A percentile compares a stretch with the other conserved stretches of the same genome.
phyloP scores from a whole-genome alignment of 805 yeast species.

The Isabelozyma gotoi region DNA sequence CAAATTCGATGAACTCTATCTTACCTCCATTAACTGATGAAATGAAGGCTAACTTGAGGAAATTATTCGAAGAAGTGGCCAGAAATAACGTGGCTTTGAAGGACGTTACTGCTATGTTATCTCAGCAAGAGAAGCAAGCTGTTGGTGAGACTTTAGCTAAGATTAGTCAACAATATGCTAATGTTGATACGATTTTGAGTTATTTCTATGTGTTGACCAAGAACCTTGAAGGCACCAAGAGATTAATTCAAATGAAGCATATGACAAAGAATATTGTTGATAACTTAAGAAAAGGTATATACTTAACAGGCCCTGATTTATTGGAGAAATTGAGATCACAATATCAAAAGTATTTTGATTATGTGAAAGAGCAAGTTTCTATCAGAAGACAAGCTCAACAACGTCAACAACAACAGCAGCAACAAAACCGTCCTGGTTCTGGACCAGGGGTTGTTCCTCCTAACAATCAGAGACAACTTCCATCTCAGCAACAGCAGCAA shows the following conservation, averaged over 20 bases:
- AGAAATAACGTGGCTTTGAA: constrained; percentile 64
- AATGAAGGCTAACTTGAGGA: constrained; percentile 59
- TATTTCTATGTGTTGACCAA: constrained; percentile 75
- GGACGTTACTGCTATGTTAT: constrained; percentile 60
- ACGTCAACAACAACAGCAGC: constrained; percentile 18
- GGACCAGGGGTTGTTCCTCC: neutral
- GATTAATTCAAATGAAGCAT: constrained; percentile 73
- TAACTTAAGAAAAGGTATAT: constrained; percentile 60
- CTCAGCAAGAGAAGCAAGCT: constrained; percentile 62
- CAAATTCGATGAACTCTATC: constrained; percentile 8
- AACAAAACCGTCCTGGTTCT: constrained; percentile 3
- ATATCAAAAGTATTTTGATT: constrained; percentile 70
- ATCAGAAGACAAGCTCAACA: constrained; percentile 35
- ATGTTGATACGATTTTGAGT: constrained; percentile 75
- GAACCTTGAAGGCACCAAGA: constrained; percentile 71
- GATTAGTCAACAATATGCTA: constrained; percentile 59
- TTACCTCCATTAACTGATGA: constrained; percentile 52
- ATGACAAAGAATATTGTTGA: constrained; percentile 78
- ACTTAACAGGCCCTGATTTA: constrained; percentile 70
- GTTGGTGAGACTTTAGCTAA: constrained; percentile 55
- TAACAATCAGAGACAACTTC: neutral
- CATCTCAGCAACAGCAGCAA: constrained; percentile 10
- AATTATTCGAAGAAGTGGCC: constrained; percentile 68
- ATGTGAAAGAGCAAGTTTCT: constrained; percentile 63
- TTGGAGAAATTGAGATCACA: constrained; percentile 70